These are phyloP conservation scores for Saccharum spontaneum DNA, from an alignment of 176 grass and related monocot species.

Conservation along the genomic window DNA sequence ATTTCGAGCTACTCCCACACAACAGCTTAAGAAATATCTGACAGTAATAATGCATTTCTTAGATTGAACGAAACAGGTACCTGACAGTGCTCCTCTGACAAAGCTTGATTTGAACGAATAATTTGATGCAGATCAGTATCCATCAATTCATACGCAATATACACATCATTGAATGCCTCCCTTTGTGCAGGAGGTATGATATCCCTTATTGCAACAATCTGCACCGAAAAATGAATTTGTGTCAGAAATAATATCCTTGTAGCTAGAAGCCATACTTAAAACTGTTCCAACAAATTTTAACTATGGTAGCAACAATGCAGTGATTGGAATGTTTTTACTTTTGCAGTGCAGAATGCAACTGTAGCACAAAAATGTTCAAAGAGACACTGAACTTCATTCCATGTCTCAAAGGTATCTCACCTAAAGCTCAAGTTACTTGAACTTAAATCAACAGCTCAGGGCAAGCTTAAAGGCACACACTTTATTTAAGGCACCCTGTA, in stretches of 20 bases:
- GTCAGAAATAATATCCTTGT: conserved; percentile 6
- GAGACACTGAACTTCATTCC: not conserved
- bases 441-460: conserved; percentile 16
- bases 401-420: not conserved
- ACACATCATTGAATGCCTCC: conserved; percentile 89
- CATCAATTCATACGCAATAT: conserved; percentile 97
- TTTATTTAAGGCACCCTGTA: not conserved
- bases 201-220: conserved; percentile 99
- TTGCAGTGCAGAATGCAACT: not conserved
- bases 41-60: not conserved
- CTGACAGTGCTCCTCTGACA: conserved; percentile 99
- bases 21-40: not conserved
- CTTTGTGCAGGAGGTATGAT: conserved; percentile 85
- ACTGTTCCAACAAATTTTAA: conserved; percentile 15
- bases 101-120: conserved; percentile 98
- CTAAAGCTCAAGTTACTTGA: not conserved
- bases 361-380: not conserved
- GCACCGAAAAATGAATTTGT: conserved; percentile 13
- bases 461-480: conserved; percentile 1
- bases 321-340: not conserved
- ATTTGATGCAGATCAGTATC: conserved; percentile 99
- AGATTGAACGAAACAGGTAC: conserved; percentile 36
- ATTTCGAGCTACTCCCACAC: not conserved
- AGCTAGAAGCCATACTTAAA: not conserved
- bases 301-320: not conserved